Base-by-base conservation (phyloP, 352 stramenopile species). In the Globisporangium middletonii region DNA sequence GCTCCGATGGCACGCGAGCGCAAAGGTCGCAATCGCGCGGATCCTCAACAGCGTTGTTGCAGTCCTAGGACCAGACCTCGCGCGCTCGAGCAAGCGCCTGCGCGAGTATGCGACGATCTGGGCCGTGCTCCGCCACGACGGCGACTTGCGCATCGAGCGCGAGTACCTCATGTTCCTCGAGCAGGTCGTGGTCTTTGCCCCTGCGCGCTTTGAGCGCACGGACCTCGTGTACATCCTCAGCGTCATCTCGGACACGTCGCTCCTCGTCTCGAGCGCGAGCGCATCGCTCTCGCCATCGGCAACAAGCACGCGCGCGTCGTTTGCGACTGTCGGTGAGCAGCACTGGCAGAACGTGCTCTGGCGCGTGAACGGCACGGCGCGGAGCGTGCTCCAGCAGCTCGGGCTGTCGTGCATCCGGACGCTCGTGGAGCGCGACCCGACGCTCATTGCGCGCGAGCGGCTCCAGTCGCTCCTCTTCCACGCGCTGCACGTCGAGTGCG, bases 111-210 rank as follows among this genome's bases (percentile, higher is more conserved):
- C 88, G 54, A 84, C 71, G 7, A 72, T 83, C 26, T 95, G 80
- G 81, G 72, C 68, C 27, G 46, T 94, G 48, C 68, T 95, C 26
- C 83, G 86, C 18, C 70, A 86, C 37, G 70, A 86, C 57, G 73
- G 75, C 11, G 79, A 94, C 27, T 58, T 77, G n/a, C 75, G 80
- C 15, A 64, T 94, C 4, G 82, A 94, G 51, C 67, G 89, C 19
- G 82, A 92, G 56, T 92, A 83, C 49, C 74, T 92, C 38, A 82
- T 78, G 49, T 93, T 92, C 30, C 59, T 94, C 37, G 79, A 94
- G 62, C 86, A 95, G 73, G 66, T 95, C 4, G 79, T 92, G 0
- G 79, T 94, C 38, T 91, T 94, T 53, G 79, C 79, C 26, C 86
- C 86, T 0, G 67, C 67, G 11, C 69, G 76, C 18, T 89, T 93